Evolutionary conservation across 106 monocot genomes (phyloP), one percentile per base, ranked within the genome.

Genomic region (Hemerocallis citrina): DNA sequence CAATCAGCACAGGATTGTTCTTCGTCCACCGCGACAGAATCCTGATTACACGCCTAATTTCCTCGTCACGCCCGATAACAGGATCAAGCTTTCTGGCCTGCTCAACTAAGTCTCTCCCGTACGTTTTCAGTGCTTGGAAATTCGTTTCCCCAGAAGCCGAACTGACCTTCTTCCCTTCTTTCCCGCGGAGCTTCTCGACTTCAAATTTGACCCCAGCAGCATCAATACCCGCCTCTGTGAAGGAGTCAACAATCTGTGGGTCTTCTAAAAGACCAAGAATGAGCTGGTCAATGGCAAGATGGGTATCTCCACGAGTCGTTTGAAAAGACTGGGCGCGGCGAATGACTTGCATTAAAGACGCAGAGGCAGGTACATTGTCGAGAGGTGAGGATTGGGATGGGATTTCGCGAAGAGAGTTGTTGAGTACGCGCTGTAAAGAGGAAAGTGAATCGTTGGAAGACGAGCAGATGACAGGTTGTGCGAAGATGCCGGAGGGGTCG

Each of bases 1-100:
- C 88, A 13, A 89, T 80, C 22, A 89, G 69, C 0, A 89, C 83
- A 0, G 80, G 79, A 54, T 83, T 89, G 65, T 76, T 89, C 74
- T 89, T 89, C 5, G 83, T 89, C 34, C 70, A 50, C 46, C 83
- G 63, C 0, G 84, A 82, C 1, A 88, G 57, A 28, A 74, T 82
- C 22, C 83, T 54, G 17, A 82, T 42, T 7, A 88, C 75, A 0
- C 79, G 67, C 10, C 76, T 64, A 5, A 88, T 83, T 52, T 83
- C 82, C 25, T 79, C 82, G 37, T 88, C 82, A 5, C 88, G 52
- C 14, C 88, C 88, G 54, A 78, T 79, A n/a, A 83, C 79, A 1
- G 80, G 80, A 33, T 77, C 80, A 0, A 80, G 76, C 62, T 89
- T 89, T 51, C 76, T 76, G 2, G 88, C 88, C 20, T 74, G 67